Percentiles rank a stretch among this genome's conserved stretches.
Conservation (phyloP, 2,329 filamentous ascomycete species). For the Penicillium sp. region DNA sequence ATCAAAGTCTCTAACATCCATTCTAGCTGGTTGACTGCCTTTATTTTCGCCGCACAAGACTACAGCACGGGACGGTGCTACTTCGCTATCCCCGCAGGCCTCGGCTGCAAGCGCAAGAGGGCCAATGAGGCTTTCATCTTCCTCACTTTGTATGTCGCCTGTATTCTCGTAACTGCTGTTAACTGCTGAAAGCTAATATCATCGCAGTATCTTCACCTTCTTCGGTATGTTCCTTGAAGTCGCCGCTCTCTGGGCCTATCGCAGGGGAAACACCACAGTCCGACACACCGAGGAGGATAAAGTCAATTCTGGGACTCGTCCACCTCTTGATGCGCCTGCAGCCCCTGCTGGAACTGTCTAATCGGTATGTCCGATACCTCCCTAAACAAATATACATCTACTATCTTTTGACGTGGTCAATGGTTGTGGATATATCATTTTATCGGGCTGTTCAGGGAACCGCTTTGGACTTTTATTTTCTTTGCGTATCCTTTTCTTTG, state of each 20-base stretch:
- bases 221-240: conserved; percentile 40
- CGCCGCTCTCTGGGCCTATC: conserved; percentile 35
- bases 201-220: conserved; percentile 42
- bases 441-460: neutral
- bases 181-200: neutral
- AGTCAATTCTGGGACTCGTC: conserved; percentile 13
- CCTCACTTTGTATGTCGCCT: conserved; percentile 43
- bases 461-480: neutral
- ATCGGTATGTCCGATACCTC: neutral
- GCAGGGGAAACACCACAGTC: conserved; percentile 18
- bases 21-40: conserved; percentile 47
- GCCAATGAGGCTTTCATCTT: conserved; percentile 47
- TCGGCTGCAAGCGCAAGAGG: conserved; percentile 39
- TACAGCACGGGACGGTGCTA: conserved; percentile 38
- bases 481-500: neutral
- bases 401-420: neutral
- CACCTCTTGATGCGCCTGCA: conserved; percentile 20
- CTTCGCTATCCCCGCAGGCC: conserved; percentile 31
- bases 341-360: conserved; percentile 16
- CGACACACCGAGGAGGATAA: conserved; percentile 26
- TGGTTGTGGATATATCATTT: neutral
- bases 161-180: too few species aligned
- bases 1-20: neutral
- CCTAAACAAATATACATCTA: neutral
- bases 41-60: conserved; percentile 49